A percentile compares a stretch with the other conserved stretches of the same genome.
Evolutionary conservation across 2,329 filamentous ascomycete genomes (phyloP).

Genomic region (Nectriaceae sp.): DNA sequence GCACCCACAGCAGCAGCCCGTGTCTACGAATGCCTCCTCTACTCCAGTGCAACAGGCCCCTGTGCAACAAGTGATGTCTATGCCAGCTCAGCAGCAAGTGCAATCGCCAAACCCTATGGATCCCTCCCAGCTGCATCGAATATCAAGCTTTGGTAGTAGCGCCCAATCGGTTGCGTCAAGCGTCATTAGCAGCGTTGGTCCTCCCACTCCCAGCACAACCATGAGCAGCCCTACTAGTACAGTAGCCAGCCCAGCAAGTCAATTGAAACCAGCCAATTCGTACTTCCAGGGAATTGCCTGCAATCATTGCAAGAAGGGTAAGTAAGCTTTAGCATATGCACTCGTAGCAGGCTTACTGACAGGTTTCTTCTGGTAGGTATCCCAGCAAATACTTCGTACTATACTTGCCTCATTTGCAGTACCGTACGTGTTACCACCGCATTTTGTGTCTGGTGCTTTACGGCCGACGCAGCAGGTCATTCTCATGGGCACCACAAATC

Average conservation of each 20-base stretch:
- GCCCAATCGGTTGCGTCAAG: slow-evolving; percentile 10
- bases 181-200: slow-evolving; percentile 10
- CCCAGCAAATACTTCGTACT: slow-evolving; percentile 26
- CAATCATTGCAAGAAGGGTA: slow-evolving; percentile 24
- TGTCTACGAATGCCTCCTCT: slow-evolving; percentile 1
- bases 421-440: slow-evolving; percentile 17
- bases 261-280: background rate
- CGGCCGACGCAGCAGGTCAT: slow-evolving; percentile 20
- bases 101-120: slow-evolving; percentile 5
- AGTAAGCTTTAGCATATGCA: background rate
- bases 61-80: too few relatives aligned
- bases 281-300: slow-evolving; percentile 8
- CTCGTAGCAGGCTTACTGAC: rapidly evolving
- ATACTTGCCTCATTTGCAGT: slow-evolving; percentile 30
- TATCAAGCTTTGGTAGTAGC: slow-evolving; percentile 10
- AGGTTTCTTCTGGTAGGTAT: slow-evolving; percentile 11
- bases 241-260: slow-evolving; percentile 6
- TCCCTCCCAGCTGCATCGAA: slow-evolving; percentile 3
- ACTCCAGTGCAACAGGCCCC: slow-evolving; percentile 2
- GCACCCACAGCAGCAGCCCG: slow-evolving; percentile 2
- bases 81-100: too few relatives aligned
- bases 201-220: slow-evolving; percentile 13
- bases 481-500: slow-evolving; percentile 29
- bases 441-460: slow-evolving; percentile 32
- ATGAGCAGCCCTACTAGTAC: slow-evolving; percentile 5